Percentiles rank a stretch among this genome's conserved stretches.
Evolutionary conservation across 2,329 filamentous ascomycete species (phyloP).

Genomic region (Westerdykella ornata): DNA sequence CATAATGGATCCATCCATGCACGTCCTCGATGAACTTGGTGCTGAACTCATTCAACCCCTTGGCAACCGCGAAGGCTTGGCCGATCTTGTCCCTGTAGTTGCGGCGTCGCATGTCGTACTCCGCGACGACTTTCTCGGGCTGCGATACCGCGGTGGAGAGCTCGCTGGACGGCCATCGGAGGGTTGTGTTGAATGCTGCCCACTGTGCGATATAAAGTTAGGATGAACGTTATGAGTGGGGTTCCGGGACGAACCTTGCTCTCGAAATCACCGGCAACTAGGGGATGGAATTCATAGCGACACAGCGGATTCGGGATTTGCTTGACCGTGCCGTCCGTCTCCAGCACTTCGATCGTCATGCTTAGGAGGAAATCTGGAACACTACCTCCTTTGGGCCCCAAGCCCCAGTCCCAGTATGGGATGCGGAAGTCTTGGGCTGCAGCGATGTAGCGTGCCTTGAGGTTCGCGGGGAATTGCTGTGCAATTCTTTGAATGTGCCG

Average conservation of each 20-base stretch:
- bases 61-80: constrained; percentile 5
- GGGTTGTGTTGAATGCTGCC: constrained; percentile 16
- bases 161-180: constrained; percentile 28
- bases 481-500: constrained; percentile 18
- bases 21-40: constrained; percentile 5
- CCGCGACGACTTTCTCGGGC: constrained; percentile 6
- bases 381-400: constrained; percentile 12
- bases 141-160: constrained; percentile 16
- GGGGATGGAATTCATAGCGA: constrained; percentile 23
- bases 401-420: constrained; percentile 34
- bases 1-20: constrained; percentile 10
- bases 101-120: constrained; percentile 6
- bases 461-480: constrained; percentile 10
- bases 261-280: constrained; percentile 18
- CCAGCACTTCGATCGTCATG: constrained; percentile 12
- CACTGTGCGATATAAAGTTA: constrained; percentile 12
- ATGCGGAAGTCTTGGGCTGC: constrained; percentile 28
- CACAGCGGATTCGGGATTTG: constrained; percentile 26
- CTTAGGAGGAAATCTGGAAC: constrained; percentile 24
- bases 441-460: constrained; percentile 14
- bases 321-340: constrained; percentile 11
- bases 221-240: neutral
- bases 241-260: neutral
- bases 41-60: constrained; percentile 13
- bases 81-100: constrained; percentile 12